Percentiles rank a stretch among this genome's conserved stretches.
phyloP scores from a whole-genome alignment of 169 alveolate species.

The Cryptosporidium muris region DNA sequence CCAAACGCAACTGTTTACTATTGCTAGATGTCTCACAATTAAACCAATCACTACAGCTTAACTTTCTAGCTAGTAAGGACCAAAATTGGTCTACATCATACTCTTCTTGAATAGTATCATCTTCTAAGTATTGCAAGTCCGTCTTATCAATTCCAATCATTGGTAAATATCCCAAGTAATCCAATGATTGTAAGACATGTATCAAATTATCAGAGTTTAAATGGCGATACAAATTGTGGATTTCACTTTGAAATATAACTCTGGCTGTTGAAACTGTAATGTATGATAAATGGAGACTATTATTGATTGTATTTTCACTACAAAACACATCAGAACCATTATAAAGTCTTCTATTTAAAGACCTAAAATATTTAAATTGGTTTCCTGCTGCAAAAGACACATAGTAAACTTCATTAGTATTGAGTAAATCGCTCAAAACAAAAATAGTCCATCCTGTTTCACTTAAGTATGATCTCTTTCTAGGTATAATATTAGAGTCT shows the following conservation, averaged over 20 bases:
- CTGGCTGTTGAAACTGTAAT: conserved; percentile 33
- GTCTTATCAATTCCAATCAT: conserved; percentile 32
- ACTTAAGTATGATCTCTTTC: background rate
- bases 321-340: background rate
- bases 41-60: conserved; percentile 67
- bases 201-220: conserved; percentile 19
- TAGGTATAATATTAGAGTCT: background rate
- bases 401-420: conserved; percentile 20
- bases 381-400: conserved; percentile 37
- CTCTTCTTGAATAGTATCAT: background rate
- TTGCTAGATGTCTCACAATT: conserved; percentile 19
- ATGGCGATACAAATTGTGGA: conserved; percentile 17
- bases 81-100: conserved; percentile 39
- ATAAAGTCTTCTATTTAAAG: background rate
- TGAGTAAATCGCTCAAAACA: conserved; percentile 24
- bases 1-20: conserved; percentile 18
- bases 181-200: conserved; percentile 19
- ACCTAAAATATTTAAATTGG: conserved; percentile 25
- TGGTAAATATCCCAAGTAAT: conserved; percentile 55
- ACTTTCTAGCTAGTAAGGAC: conserved; percentile 63
- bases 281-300: background rate
- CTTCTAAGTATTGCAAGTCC: background rate
- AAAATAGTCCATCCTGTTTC: conserved; percentile 45
- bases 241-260: conserved; percentile 27
- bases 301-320: background rate